Evolutionary conservation across 176 grass and related monocot species (phyloP).

Genomic region (Oryza glumipatula): DNA sequence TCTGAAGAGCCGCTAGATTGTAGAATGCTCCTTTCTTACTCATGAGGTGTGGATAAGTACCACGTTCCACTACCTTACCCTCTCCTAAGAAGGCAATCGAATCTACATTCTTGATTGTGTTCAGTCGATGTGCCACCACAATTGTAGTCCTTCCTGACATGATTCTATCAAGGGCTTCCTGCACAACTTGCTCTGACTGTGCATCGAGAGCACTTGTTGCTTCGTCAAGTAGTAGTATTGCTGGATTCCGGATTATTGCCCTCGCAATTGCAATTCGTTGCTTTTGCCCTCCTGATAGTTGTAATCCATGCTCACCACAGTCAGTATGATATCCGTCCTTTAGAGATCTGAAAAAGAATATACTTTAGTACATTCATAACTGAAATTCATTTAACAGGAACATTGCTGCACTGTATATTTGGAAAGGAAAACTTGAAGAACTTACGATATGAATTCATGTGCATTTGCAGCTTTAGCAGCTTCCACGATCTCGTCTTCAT

Average conservation of each 20-base stretch:
- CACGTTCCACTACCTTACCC: slow-evolving; percentile 82
- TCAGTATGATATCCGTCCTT: slow-evolving; percentile 91
- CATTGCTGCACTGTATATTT: background rate
- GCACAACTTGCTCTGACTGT: slow-evolving; percentile 94
- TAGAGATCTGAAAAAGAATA: slow-evolving; percentile 66
- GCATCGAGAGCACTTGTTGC: slow-evolving; percentile 97
- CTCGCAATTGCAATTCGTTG: slow-evolving; percentile 97
- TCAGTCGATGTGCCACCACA: slow-evolving; percentile 90
- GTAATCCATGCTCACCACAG: slow-evolving; percentile 83
- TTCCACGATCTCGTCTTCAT: slow-evolving; percentile 85
- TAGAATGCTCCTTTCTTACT: slow-evolving; percentile 96
- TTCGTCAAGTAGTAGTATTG: slow-evolving; percentile 94
- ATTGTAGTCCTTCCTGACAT: slow-evolving; percentile 94
- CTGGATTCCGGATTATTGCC: slow-evolving; percentile 86
- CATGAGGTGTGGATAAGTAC: slow-evolving; percentile 91
- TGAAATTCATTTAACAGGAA: slow-evolving; percentile 3
- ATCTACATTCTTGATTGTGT: slow-evolving; percentile 93
- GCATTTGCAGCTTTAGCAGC: slow-evolving; percentile 93
- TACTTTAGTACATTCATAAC: slow-evolving; percentile 27
- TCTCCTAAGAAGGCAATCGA: slow-evolving; percentile 93
- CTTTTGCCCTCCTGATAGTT: slow-evolving; percentile 94
- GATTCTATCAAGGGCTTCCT: slow-evolving; percentile 93
- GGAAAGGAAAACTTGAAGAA: slow-evolving; percentile 23
- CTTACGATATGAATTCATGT: slow-evolving; percentile 96
- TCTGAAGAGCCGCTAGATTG: slow-evolving; percentile 82